These are phyloP conservation scores for Climacium dendroides DNA, from an alignment of 225 moss, liverwort and hornwort genomes.

Conservation along the genomic window DNA sequence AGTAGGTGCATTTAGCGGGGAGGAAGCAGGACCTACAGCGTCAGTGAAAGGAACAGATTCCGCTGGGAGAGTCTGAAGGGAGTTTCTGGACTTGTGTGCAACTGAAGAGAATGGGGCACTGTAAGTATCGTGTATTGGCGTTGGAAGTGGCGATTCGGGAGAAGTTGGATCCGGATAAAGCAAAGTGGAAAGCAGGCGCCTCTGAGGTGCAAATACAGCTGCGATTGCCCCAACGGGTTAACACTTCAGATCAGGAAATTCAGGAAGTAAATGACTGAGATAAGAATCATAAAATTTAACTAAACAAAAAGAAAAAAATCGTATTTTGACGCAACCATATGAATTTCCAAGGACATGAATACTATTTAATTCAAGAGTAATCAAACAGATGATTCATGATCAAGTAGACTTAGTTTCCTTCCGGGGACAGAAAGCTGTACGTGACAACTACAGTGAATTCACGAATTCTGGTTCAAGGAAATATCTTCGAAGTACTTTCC, in stretches of 20 bases:
- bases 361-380: not conserved
- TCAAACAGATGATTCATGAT: not conserved
- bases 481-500: not conserved
- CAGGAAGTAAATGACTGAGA: not conserved
- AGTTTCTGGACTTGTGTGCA: not conserved
- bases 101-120: not conserved
- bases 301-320: not conserved
- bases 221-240: not conserved
- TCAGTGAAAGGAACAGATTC: not conserved
- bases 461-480: not conserved
- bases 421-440: not conserved
- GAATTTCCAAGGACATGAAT: not conserved
- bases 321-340: not conserved
- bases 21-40: not conserved
- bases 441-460: not conserved
- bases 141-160: not conserved
- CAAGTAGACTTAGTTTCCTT: not conserved
- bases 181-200: constrained; percentile 19
- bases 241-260: not conserved
- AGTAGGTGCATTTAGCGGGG: not conserved
- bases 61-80: not conserved
- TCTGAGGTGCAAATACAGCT: constrained; percentile 23
- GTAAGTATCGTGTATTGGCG: not conserved
- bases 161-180: not conserved
- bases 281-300: not conserved